Evolutionary conservation across 2,329 filamentous ascomycete species (phyloP).

Genomic region (Aspergillus texensis): DNA sequence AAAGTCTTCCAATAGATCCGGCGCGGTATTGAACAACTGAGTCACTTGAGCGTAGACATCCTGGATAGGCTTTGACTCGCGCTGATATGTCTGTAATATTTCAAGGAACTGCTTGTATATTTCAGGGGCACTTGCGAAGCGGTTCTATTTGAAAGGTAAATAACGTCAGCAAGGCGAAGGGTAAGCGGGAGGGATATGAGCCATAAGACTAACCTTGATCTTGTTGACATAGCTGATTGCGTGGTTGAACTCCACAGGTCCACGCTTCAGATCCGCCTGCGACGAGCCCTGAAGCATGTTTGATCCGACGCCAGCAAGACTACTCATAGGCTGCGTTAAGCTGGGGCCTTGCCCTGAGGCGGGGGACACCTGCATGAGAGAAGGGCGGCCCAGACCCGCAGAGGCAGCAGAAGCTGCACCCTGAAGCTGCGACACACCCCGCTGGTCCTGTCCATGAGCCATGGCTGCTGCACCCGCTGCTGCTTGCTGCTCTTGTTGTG

Average conservation of each 20-base stretch:
- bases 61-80: conserved; percentile 96
- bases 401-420: conserved; percentile 66
- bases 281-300: conserved; percentile 57
- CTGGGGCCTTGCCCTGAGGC: conserved; percentile 47
- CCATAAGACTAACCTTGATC: conserved; percentile 74
- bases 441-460: conserved; percentile 65
- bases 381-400: conserved; percentile 47
- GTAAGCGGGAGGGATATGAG: background rate
- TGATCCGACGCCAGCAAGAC: conserved; percentile 62
- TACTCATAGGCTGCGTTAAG: conserved; percentile 58
- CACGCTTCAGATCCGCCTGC: conserved; percentile 69
- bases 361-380: conserved; percentile 52
- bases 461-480: conserved; percentile 48
- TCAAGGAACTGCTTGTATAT: conserved; percentile 99
- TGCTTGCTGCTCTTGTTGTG: conserved; percentile 49
- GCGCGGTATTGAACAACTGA: conserved; percentile 86
- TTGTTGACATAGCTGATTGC: conserved; percentile 99
- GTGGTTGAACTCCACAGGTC: conserved; percentile 97
- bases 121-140: conserved; percentile 92
- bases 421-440: conserved; percentile 67
- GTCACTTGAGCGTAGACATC: conserved; percentile 98
- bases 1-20: conserved; percentile 94
- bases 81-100: conserved; percentile 96
- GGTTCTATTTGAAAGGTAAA: conserved; percentile 64
- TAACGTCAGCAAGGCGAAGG: background rate